A percentile compares a stretch with the other conserved stretches of the same genome.
Conservation (phyloP, 2,329 filamentous ascomycete genomes). For the Beauveria sp. region DNA sequence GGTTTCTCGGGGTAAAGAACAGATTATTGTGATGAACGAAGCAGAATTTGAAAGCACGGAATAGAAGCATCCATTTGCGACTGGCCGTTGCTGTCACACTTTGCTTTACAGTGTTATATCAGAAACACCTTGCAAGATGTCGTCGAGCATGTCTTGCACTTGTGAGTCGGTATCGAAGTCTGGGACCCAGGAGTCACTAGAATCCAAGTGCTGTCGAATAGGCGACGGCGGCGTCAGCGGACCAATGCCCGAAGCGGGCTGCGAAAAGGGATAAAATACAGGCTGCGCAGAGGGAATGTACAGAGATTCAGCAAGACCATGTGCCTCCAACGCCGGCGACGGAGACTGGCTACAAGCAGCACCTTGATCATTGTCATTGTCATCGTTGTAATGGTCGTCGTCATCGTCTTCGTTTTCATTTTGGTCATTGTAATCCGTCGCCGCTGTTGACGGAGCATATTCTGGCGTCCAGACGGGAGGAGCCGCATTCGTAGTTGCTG, state of each 20-base stretch:
- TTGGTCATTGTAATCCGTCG: neutral
- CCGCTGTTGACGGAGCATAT: neutral
- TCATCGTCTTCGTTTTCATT: neutral
- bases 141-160: neutral
- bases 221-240: constrained; percentile 5
- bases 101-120: neutral
- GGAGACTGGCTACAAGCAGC: neutral
- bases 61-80: neutral
- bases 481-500: neutral
- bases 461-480: neutral
- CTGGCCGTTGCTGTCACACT: too few relatives aligned
- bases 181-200: neutral
- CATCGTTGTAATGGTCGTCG: neutral
- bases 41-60: neutral
- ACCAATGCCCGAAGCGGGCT: neutral
- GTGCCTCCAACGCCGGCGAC: neutral
- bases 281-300: constrained; percentile 11
- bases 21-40: neutral
- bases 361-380: neutral
- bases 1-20: neutral
- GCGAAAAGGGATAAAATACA: constrained; percentile 5
- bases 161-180: neutral
- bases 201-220: neutral
- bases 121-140: neutral
- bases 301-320: neutral